Conservation (phyloP, 257 asterid species). For the Primulina tabacum region DNA sequence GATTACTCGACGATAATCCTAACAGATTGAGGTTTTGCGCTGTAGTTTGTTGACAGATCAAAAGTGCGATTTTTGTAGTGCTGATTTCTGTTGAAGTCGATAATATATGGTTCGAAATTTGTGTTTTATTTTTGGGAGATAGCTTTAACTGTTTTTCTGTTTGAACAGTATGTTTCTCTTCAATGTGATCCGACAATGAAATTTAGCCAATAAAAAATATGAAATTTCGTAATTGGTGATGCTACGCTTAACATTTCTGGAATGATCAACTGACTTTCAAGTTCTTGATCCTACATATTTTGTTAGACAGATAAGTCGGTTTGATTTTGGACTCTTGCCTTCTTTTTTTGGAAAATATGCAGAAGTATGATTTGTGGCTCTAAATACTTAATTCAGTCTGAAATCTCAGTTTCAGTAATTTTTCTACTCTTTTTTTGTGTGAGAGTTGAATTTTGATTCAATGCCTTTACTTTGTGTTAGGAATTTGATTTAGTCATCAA, state of each 20-base stretch:
- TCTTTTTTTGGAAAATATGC: not conserved
- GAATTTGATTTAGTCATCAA: not conserved
- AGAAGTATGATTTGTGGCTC: not conserved
- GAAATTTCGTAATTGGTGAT: not conserved
- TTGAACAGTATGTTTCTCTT: not conserved
- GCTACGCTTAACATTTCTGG: not conserved
- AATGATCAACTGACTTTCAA: not conserved
- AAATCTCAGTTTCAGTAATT: not conserved
- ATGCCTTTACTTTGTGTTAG: not conserved
- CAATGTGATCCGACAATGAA: not conserved
- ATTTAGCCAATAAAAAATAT: not conserved
- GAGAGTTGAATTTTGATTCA: not conserved
- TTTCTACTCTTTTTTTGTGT: not conserved
- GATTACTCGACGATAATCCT: constrained; percentile 1
- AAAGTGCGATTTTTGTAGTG: not conserved
- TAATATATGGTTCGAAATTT: not conserved
- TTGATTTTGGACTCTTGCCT: not conserved
- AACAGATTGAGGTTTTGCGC: not conserved
- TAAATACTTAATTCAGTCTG: not conserved
- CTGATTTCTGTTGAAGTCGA: not conserved
- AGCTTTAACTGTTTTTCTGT: not conserved
- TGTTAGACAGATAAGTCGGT: not conserved
- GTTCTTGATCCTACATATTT: not conserved
- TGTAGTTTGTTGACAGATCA: constrained; percentile 10
- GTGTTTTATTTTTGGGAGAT: not conserved